Conservation (phyloP, 768 basidiomycete genomes). For the Mrakia blollopis region DNA sequence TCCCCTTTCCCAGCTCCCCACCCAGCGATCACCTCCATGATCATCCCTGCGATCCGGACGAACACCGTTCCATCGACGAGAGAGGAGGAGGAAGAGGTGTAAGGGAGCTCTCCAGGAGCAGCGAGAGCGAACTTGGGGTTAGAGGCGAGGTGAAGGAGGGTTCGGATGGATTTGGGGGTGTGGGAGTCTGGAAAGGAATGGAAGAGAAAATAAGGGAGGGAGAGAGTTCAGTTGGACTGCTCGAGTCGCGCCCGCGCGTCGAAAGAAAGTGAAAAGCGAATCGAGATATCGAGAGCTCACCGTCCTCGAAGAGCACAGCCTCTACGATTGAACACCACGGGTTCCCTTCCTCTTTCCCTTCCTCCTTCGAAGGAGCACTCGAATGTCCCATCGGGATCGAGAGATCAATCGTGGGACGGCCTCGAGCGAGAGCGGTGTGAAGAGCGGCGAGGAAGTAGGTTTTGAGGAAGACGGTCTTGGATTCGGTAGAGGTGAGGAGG, state of each 20-base stretch:
- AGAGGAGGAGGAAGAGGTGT: background rate
- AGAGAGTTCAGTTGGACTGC: background rate
- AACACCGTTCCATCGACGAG: conserved; percentile 3
- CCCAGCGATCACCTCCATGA: conserved; percentile 15
- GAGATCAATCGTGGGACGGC: conserved; percentile 17
- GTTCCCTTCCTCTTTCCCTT: background rate
- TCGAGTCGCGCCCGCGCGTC: background rate
- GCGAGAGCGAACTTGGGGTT: background rate
- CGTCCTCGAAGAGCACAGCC: background rate
- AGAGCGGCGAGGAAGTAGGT: conserved; percentile 17
- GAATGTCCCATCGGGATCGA: background rate
- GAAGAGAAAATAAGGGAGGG: background rate
- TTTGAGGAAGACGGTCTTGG: conserved; percentile 10
- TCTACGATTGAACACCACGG: conserved; percentile 8
- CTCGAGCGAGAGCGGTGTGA: conserved; percentile 18
- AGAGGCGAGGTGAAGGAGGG: conserved; percentile 8
- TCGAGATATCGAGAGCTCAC: background rate
- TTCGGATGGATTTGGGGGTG: conserved; percentile 13
- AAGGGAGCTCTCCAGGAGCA: background rate
- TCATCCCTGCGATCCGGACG: conserved; percentile 6
- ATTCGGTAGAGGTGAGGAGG: conserved; percentile 7
- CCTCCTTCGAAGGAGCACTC: background rate
- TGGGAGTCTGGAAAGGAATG: conserved; percentile 10
- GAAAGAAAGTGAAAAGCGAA: too few species aligned
- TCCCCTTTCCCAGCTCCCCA: background rate